Evolutionary conservation across 2,329 filamentous ascomycete species (phyloP), one percentile per base, ranked within the genome.

Genomic region (Colletotrichum sp.): DNA sequence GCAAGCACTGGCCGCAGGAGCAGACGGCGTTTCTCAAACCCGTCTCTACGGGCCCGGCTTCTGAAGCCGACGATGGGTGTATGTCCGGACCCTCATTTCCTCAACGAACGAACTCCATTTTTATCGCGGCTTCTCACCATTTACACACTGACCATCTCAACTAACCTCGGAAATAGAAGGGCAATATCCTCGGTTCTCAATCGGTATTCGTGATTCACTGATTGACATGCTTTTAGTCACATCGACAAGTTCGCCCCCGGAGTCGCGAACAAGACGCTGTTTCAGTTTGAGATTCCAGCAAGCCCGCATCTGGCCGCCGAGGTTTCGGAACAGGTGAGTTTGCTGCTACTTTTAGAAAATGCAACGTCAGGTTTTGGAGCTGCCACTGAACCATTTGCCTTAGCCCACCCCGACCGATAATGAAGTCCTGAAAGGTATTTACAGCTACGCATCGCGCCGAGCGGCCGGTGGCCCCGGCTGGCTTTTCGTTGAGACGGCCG

Each of bases 401-500:
- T 18, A 76, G 73, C 73, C 63, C 10, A 85, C 89, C 2, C 87
- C 88, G 1, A 87, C 91, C 2, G 88, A 92, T 76, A 83, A 88
- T 15, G 83, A 87, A 2, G 86, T 94, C 2, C 81, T 93, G 6
- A 80, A 84, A 4, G 84, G 85, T 9, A 87, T 93, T 36, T 85
- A 88, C 64, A 81, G 85, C 2, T 85, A 88, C 71, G 85, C 89
- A 2, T 81, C 83, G 8, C 79, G 84, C n/a, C 87, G 86, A 70
- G 87, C 89, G 5, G 80, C 82, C 24, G 79, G 79, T 4, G 84
- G 85, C 6, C 82, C 86, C 62, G 90, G 90, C n/a, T 91, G 93
- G 84, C 85, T 94, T 2, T 89, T 98, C 63, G 87, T 97, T 62
- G 95, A 98, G 82, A 97, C 95, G 3, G 95, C 95, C 2, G 95